Evolutionary conservation across 371 early-diverging fungal species (phyloP), one percentile per base, ranked within the genome.

Genomic region (Dichotomocladium elegans): DNA sequence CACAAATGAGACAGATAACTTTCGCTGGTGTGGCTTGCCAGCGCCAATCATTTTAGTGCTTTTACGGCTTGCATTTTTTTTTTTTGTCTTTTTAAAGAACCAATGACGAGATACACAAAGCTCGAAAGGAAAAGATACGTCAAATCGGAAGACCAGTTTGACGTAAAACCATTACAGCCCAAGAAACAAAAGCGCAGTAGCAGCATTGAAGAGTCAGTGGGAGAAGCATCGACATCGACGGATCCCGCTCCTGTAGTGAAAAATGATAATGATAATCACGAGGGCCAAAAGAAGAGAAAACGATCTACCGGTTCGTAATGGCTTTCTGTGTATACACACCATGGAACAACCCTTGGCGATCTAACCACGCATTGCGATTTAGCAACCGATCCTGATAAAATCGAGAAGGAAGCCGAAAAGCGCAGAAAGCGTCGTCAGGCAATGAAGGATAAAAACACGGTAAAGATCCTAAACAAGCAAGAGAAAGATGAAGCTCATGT

Each of bases 101-200:
- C 15, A 19, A 85, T 86, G 87, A 86, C 87, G 11, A 63, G 87
- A 45, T 77, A 83, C 50, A 84, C 87, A 1, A 83, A 83, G 41
- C 60, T 86, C 54, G 70, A 71, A 24, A 66, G 80, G 46, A 84
- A 83, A 61, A 77, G 74, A 15, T 80, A 82, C 67, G 77, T 79
- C 42, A 82, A 80, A 47, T 70, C 82, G 2, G 64, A 73, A 26
- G 71, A 68, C 26, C 71, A 71, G 4, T 81, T 85, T 55, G 53
- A 64, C 0, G 83, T 79, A 6, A 76, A 66, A 3, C 83, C 83
- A 5, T 61, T 81, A 33, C 47, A 72, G 49, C 80, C 83, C 9
- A 56, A 70, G 33, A 72, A 72, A 47, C 51, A 61, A 43, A 51
- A 57, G 15, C 30, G 53, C 21, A 19, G 21, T 5, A 28, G 25